Base-by-base conservation (phyloP, 768 basidiomycete genomes). In the Suillus brevipes region DNA sequence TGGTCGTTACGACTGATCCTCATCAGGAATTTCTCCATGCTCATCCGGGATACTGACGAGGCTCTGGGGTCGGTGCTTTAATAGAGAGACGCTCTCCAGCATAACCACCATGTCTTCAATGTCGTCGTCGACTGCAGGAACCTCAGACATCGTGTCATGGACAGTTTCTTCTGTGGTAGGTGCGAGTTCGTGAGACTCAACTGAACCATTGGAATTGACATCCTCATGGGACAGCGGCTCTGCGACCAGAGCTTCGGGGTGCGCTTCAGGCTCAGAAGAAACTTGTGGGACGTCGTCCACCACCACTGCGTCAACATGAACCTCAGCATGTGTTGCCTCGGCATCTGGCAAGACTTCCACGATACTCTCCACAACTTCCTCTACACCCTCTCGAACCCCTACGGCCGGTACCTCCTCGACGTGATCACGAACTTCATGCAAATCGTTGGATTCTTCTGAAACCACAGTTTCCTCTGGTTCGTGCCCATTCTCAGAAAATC, bases 81-180 rank as follows among this genome's bases (percentile, higher is more conserved):
- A 69, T 1, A 80, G 71, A 13, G 69, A 52, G 31, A 60, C 38
- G 3, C 72, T 67, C 76, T 92, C 87, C 14, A 91, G 84, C 68
- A 90, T 80, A 69, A 82, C 86, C 66, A 92, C 85, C 61, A 91
- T 86, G 63, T 85, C 85, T 73, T 87, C 90, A 37, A 89, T 78
- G 37, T 89, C 85, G 62, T 78, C 73, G 18, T 73, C 81, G 16
- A 69, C 25, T 14, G 64, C 31, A 45, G 58, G 37, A 23, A 58
- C n/a, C 36, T 28, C 5, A 16, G 28, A 43, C 37, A 62, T 16
- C 8, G 25, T 10, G 25, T 6, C 25, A 16, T 25, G 25, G 38
- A 10, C 38, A 40, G 5, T 40, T 14, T 52, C 55, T 38, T 64
- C 62, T 47, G 47, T 55, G 20, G 57, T 25, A 14, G 69, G 59